phyloP scores from a whole-genome alignment of 1,284 basidiomycete genomes.

The Apiotrichum akiyoshidainum region DNA sequence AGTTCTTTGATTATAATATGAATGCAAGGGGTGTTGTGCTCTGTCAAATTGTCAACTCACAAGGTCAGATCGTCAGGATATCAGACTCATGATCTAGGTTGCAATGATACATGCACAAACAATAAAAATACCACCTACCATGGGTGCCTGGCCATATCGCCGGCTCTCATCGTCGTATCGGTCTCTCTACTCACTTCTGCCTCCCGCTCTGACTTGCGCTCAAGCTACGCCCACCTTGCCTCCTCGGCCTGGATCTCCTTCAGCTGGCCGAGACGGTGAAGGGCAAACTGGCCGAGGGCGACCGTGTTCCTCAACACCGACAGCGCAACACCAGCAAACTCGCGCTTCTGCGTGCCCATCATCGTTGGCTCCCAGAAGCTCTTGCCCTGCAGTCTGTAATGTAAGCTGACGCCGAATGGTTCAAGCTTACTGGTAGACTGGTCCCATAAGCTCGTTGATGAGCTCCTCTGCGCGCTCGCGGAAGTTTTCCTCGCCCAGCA shows the following conservation, averaged over 20 bases:
- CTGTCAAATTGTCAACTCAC: no score
- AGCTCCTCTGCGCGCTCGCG: constrained; percentile 80
- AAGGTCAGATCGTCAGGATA: neutral
- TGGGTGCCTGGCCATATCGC: neutral
- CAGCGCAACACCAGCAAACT: constrained; percentile 16
- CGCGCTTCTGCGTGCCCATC: constrained; percentile 18
- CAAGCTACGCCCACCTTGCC: constrained; percentile 7
- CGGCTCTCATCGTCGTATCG: no score
- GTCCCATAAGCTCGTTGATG: constrained; percentile 79
- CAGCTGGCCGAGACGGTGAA: constrained; percentile 10
- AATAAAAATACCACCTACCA: neutral
- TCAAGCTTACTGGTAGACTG: constrained; percentile 73
- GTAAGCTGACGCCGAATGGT: constrained; percentile 5
- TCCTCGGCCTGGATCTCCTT: constrained; percentile 13
- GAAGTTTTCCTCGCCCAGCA: constrained; percentile 80
- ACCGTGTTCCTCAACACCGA: constrained; percentile 9
- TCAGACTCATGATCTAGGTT: no score
- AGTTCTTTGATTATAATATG: neutral
- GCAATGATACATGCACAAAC: neutral
- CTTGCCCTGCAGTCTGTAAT: constrained; percentile 1
- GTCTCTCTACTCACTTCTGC: neutral
- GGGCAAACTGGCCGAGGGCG: constrained; percentile 11
- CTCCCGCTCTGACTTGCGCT: neutral
- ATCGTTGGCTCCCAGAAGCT: constrained; percentile 14
- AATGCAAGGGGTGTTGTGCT: no score